Base-by-base conservation (phyloP, 345 rosid genomes). In the Excoecaria cochinchinensis region DNA sequence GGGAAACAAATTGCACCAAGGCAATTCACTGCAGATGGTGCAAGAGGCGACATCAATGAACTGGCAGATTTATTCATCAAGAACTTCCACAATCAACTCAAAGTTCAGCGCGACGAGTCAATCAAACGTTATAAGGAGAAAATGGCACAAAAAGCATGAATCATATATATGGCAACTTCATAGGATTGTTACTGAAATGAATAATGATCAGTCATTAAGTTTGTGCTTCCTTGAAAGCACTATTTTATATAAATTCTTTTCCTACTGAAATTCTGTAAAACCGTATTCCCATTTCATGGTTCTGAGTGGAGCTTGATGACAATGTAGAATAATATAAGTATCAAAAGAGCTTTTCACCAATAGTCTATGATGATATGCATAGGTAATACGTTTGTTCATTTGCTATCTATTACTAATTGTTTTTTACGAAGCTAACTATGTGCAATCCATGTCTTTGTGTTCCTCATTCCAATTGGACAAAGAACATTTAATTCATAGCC, bases 11-110 rank as follows among this genome's bases (percentile, higher is more conserved):
- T 17, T 39, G 47, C 17, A 21, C n/a, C n/a, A 59, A 74, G 39
- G 36, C 3, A 8, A 50, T 9, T 16, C 51, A 31, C 5, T 8
- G 60, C 31, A 25, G 77, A 58, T n/a, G 69, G n/a, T 1, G 36
- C 53, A n/a, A 48, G 25, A 21, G 9, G 47, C 19, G 82, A 77
- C 57, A 69, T 83, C 62, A 72, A 80, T 39, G 44, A 69, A 44
- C 70, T 13, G 16, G 83, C 86, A 6, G 75, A 80, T 59, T 65
- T 66, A 71, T 83, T 80, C 81, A 74, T 77, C 58, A 71, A 12
- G 44, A 79, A 77, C 47, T 83, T 74, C 71, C 57, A 17, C 46
- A 75, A 38, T 9, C 73, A 46, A 36, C 74, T 67, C 24, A 56
- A 51, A 15, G 25, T 63, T 64, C 80, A 78, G 40, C 22, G 8